Base-by-base conservation (phyloP, 2,329 filamentous ascomycete genomes). In the Lecanicillium sp. region DNA sequence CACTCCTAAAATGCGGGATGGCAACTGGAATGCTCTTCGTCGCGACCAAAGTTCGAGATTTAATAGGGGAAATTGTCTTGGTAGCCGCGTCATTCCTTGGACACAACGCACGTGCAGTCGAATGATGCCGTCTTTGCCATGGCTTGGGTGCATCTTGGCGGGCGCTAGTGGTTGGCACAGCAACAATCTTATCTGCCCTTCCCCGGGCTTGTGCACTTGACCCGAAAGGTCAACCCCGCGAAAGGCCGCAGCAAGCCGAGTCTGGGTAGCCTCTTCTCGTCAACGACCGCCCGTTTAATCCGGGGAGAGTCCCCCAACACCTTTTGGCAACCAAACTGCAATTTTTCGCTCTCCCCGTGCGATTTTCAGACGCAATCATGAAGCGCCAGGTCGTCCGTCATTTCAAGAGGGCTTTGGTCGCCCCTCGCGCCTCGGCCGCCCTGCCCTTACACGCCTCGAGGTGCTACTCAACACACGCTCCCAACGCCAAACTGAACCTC, bases 401-500 rank as follows among this genome's bases (percentile, higher is more conserved):
- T 28, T 43, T 59, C 34, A 50, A 49, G 41, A 53, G 50, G 44
- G 56, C 46, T 41, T 44, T 56, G 41, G 43, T 45, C 42, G 42
- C 45, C 25, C 45, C 45, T 12, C 33, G 29, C 36, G 17, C 36
- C 29, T 11, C 27, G 4, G 29, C 18, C 27, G 33, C 37, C 29
- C 29, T 40, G 14, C 37, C 37, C 17, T 29, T 43, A 19, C 41
- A 38, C 37, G 37, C 34, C 15, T 40, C 41, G 22, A 48, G 56
- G 29, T 56, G 48, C 45, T 78, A 78, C 56, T 79, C 74, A 40
- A 72, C 72, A 36, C 70, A 74, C 41, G 72, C 72, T 22, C 69
- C 75, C 18, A 74, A 74, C 42, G 77, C 78, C 37, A 72, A 68
- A 48, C 76, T 98, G 40, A 98, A 98, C 60, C 64, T 87, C 34